phyloP scores from a whole-genome alignment of 208 protist genomes.

The Trypanosoma grayi region DNA sequence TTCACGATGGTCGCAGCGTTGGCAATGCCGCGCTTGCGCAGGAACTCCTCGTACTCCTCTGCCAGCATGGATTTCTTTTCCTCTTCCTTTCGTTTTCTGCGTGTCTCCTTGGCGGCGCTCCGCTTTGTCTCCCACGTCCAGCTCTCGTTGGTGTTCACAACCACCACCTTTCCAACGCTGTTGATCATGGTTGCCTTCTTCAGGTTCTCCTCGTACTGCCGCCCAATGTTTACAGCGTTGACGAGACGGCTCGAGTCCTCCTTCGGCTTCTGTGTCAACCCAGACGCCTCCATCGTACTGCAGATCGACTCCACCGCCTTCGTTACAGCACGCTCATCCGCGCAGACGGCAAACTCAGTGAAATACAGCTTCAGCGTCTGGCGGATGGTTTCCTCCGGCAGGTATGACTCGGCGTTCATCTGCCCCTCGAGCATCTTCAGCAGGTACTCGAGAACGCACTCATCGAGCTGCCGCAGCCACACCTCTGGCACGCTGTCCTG shows the following conservation, averaged over 20 bases:
- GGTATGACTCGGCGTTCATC: slow-evolving; percentile 71
- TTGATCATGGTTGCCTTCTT: slow-evolving; percentile 83
- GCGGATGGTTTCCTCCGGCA: slow-evolving; percentile 71
- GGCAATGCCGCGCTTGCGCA: slow-evolving; percentile 79
- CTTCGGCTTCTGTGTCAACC: slow-evolving; percentile 67
- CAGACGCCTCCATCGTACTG: slow-evolving; percentile 49
- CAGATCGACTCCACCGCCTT: slow-evolving; percentile 42
- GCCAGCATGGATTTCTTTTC: slow-evolving; percentile 87
- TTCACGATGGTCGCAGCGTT: slow-evolving; percentile 77
- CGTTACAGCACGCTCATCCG: slow-evolving; percentile 35
- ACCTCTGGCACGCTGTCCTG: slow-evolving; percentile 67
- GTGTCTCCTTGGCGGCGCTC: slow-evolving; percentile 83
- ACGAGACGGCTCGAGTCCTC: slow-evolving; percentile 64
- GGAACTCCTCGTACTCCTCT: slow-evolving; percentile 90
- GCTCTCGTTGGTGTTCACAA: slow-evolving; percentile 88
- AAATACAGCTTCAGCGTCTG: slow-evolving; percentile 76
- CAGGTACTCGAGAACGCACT: slow-evolving; percentile 80
- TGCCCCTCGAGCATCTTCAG: slow-evolving; percentile 88
- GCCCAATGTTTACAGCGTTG: slow-evolving; percentile 81
- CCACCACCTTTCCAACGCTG: slow-evolving; percentile 70
- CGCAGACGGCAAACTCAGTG: slow-evolving; percentile 72
- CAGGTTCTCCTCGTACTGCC: slow-evolving; percentile 87
- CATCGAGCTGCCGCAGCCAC: slow-evolving; percentile 67
- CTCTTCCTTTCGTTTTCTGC: slow-evolving; percentile 86
- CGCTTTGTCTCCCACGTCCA: slow-evolving; percentile 90